Evolutionary conservation across 345 rosid species (phyloP), one percentile per base, ranked within the genome.

Genomic region (Linum trigynum): DNA sequence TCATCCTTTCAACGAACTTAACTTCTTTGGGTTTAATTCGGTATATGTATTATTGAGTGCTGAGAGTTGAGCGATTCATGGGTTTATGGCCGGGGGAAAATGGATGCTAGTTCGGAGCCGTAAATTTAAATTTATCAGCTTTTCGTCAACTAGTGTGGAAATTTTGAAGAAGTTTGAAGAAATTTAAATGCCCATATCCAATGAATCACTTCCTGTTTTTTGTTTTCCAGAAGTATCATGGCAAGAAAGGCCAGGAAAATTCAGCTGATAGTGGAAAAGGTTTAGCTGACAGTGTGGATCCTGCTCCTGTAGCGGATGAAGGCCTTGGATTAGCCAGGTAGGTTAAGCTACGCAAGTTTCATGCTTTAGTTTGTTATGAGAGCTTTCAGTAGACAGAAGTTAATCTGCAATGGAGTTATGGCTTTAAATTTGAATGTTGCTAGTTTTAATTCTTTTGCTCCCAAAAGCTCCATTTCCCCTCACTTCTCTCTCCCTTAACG

Each of bases 191-290:
- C 53, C 3, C 14, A 48, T 48, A 15, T 48, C 14, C 53, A 48
- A 48, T 9, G 53, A 41, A 2, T 48, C 53, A 48, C 1, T 48
- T 48, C 53, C 11, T 64, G 5, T 17, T 55, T 69, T 69, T 57
- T 17, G 7, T 36, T 63, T 10, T 63, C 1, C 75, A 82, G 86
- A 77, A 62, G 66, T 75, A 80, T 85, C 81, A 82, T 65, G 65
- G 71, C 37, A 71, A 65, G 73, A 68, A 59, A 67, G 65, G 5
- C 65, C 51, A 17, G 23, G 63, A 63, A 11, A 23, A 39, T 55
- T 70, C 77, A 12, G 32, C 39, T 53, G 75, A 42, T 32, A 76
- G 41, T 15, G 57, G 32, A n/a, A 55, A 57, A 45, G 62, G 41
- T 9, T 53, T 15, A 16, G 40, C 45, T 38, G 50, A 32, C 17